A percentile compares a stretch with the other conserved stretches of the same genome.
Evolutionary conservation across 208 protist species (phyloP).

Genomic region (Acanthamoeba lenticulata): DNA sequence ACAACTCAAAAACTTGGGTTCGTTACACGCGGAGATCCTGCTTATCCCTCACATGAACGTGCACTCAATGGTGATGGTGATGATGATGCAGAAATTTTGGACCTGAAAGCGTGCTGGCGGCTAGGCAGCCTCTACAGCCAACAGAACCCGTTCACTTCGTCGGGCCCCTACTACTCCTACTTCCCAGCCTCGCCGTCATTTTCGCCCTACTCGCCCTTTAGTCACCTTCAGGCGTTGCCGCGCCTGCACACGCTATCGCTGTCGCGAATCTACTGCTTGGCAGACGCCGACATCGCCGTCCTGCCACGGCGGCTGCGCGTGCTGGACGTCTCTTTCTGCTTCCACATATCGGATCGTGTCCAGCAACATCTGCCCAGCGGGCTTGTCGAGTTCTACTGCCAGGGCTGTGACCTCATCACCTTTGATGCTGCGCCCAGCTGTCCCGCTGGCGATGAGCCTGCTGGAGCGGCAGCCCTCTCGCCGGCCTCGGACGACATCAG

Average conservation of each 20-base stretch:
- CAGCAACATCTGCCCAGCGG: background rate
- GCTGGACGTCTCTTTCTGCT: background rate
- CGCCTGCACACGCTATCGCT: background rate
- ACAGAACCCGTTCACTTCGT: background rate
- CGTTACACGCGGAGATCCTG: background rate
- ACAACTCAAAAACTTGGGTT: background rate
- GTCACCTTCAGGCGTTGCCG: background rate
- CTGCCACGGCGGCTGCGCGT: background rate
- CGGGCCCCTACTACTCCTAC: background rate
- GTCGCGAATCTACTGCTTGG: background rate
- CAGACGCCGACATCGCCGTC: background rate
- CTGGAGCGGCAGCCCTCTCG: background rate
- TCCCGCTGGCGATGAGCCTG: background rate
- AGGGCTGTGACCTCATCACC: background rate
- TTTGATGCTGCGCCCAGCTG: background rate
- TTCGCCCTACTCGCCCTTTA: background rate
- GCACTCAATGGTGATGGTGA: background rate
- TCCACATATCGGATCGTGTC: background rate
- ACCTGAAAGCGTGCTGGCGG: background rate
- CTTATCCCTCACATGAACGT: background rate
- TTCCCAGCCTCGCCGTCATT: background rate
- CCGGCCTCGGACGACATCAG: too few species aligned
- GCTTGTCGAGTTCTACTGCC: background rate
- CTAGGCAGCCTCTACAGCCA: background rate
- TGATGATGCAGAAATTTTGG: background rate